These are phyloP conservation scores for Guadua angustifolia DNA, from an alignment of 176 grass and related monocot genomes.

Conservation along the genomic window DNA sequence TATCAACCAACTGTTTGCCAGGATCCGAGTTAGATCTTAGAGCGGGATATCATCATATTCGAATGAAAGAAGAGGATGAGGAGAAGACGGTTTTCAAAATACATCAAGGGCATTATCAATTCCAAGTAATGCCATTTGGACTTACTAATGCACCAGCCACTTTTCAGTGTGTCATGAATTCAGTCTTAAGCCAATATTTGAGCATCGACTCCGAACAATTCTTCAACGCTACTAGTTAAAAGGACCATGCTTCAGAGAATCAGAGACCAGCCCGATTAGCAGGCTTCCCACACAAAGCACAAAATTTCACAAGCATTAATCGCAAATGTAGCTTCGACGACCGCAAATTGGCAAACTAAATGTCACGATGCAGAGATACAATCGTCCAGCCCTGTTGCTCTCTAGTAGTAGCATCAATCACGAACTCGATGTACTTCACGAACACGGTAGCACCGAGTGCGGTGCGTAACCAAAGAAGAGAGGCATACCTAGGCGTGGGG, in stretches of 20 bases:
- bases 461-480: neutral
- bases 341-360: neutral
- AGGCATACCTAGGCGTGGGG: constrained; percentile 24
- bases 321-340: neutral
- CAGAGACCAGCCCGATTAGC: neutral
- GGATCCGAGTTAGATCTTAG: no score
- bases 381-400: neutral
- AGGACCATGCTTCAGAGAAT: neutral
- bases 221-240: no score
- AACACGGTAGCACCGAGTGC: neutral
- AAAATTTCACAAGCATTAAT: neutral
- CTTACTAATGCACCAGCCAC: no score
- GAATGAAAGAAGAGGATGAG: no score
- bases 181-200: neutral
- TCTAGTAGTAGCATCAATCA: neutral
- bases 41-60: no score
- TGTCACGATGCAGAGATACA: neutral
- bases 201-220: no score
- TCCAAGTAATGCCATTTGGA: no score
- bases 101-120: no score
- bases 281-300: neutral
- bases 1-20: no score
- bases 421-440: neutral
- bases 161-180: no score
- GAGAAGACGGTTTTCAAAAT: no score